Base-by-base conservation (phyloP, 768 basidiomycete species). In the Leucogyrophana mollusca region DNA sequence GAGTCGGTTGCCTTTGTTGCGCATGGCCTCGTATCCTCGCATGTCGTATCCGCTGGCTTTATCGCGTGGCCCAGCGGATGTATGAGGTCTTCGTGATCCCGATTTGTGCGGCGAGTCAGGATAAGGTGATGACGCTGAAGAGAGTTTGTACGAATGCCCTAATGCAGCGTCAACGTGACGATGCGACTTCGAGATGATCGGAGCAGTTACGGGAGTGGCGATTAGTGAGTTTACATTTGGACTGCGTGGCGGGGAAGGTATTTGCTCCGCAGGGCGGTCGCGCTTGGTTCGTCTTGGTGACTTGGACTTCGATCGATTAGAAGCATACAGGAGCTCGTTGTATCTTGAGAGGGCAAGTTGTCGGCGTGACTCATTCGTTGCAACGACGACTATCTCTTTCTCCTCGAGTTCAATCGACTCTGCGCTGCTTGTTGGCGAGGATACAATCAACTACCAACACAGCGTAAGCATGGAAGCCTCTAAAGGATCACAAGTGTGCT, bases 381-480 rank as follows among this genome's bases (percentile, higher is more conserved):
- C 77, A n/a, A 85, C 79, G 38, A 87, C 68, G 10, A 71, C 62
- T 27, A 90, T 65, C 59, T 89, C 86, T 53, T 76, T 73, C 47
- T 87, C 85, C 34, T 76, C 78, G 13, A 90, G 78, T 47, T 88
- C 87, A 40, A 88, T 64, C 0, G 80, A 75, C 56, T 88, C 85
- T 9, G 81, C 64, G 34, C 59, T 82, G 20, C 78, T 82, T 7
- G 61, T 45, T 25, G 55, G 51, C 2, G 71, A 68, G 21, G 73
- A 73, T 22, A 80, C 66, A 21, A 84, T 76, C 40, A 80, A 66
- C 51, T 72, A 73, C 80, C 34, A 49, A 40, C 42, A 11, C 25
- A 50, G 30, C 42, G 49, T 53, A 43, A 64, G 49, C 34, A 38
- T 21, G 34, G 11, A 23, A 41, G 43, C 52, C 47, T 50, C 33